These are phyloP conservation scores for Neophaeococcomyces mojaviensis DNA, from an alignment of 2,329 filamentous ascomycete genomes.

Conservation along the genomic window DNA sequence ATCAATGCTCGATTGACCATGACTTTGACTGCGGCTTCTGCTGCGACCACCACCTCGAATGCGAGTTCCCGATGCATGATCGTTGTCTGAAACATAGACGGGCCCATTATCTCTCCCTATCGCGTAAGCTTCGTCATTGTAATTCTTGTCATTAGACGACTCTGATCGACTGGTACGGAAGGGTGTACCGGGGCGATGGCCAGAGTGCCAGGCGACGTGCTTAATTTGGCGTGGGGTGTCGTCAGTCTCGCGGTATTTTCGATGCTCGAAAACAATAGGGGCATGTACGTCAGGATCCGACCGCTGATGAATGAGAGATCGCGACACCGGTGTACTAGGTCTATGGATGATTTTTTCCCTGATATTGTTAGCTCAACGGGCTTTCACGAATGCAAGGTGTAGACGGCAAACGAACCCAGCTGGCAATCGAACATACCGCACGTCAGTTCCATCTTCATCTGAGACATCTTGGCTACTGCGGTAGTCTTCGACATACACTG, in stretches of 20 bases:
- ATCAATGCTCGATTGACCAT: conserved; percentile 1
- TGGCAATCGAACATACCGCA: conserved; percentile 1
- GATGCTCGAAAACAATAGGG: background rate
- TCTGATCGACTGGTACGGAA: background rate
- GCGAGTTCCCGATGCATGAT: background rate
- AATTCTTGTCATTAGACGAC: background rate
- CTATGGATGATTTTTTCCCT: background rate
- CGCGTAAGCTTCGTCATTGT: background rate
- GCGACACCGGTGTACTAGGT: background rate
- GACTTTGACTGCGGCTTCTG: conserved; percentile 1
- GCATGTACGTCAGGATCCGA: background rate
- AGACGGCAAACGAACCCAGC: background rate
- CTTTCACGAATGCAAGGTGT: background rate
- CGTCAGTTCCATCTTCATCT: conserved; percentile 1
- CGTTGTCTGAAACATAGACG: background rate
- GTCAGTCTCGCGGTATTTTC: background rate
- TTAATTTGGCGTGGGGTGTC: background rate
- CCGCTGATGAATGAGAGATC: background rate
- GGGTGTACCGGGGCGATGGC: background rate
- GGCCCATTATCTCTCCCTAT: background rate
- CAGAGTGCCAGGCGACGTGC: background rate
- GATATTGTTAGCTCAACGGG: background rate
- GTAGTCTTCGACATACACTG: conserved; percentile 5
- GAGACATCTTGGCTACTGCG: background rate
- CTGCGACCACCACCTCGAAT: background rate